Base-by-base conservation (phyloP, 139 green algal genomes). In the Coelastrella sp. region DNA sequence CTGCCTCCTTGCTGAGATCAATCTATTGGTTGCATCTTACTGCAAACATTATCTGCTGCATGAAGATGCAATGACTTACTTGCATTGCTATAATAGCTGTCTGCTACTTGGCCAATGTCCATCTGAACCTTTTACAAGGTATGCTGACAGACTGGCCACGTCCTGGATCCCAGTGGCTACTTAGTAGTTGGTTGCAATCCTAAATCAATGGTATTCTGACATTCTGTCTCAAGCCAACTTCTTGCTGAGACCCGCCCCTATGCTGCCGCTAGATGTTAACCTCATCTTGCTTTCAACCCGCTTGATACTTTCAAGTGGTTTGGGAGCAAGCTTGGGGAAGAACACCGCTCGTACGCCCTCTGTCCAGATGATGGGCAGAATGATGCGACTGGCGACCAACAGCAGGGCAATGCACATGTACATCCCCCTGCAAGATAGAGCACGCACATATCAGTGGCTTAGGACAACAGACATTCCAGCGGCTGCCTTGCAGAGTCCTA, bases 331-430 rank as follows among this genome's bases (percentile, higher is more conserved):
- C 57, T 59, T 84, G 0, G 96, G 96, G 15, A 97, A 81, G 90
- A 98, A 98, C 57, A 98, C 96, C 4, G 96, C 96, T 6, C 92
- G 83, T 4, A 97, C 6, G 66, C 95, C 94, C 89, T 96, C 94
- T 10, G 86, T 85, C 78, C 84, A 91, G 76, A 99, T 97, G 93
- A 99, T 99, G 74, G 97, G 97, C 24, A 98, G 87, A 87, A 99
- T 99, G 94, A 99, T 99, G 91, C 95, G 92, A 78, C 88, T 93
- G 25, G 95, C 96, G 9, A 93, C 94, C 49, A 95, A 85, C 75
- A 98, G 91, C 85, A 96, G 87, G n/a, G 86, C 82, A 35, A 96
- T 15, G 9, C 76, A 92, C 87, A 96, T 90, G 56, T 87, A 95
- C 76, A 97, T 68, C 17, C 94, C 95, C 72, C 81, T 88, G 84